Base-by-base conservation (phyloP, 257 asterid species). In the Rhazya stricta region DNA sequence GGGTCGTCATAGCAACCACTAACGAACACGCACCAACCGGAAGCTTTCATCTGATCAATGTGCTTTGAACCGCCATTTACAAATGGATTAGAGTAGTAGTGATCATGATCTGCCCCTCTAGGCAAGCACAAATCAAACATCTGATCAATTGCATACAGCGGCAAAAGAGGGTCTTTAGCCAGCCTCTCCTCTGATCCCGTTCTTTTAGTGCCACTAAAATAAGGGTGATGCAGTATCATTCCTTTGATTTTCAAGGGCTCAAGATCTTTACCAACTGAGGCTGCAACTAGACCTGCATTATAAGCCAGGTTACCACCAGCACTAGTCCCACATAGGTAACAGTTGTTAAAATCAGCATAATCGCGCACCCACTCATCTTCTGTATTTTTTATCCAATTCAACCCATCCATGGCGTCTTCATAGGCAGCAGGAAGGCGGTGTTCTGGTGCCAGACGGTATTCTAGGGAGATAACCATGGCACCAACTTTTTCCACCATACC, bases 361-460 rank as follows among this genome's bases (percentile, higher is more conserved):
- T 81, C 63, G 10, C 13, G 51, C 8, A 84, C 69, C 88, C 86
- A 84, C 23, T 82, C 79, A 9, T 82, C 86, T 45, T 65, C 45
- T 23, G 80, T 43, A n/a, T 21, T n/a, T 16, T 67, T 75, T 9
- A 85, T 27, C 86, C 86, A 85, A 34, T 66, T 1, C 54, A 85
- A 69, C 34, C 78, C 84, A 46, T 85, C 88, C 73, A 85, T 71
- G 36, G 85, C 86, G 51, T 85, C 88, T 10, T 85, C 83, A 3
- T 82, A 85, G 23, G 86, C 86, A 4, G 83, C 86, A 2, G 88
- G 88, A 1, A 85, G 83, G 43, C 85, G 85, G 56, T 82, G 66
- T 50, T 85, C 88, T 0, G 88, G 86, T 8, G 88, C 88, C 12
- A 86, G 72, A 11, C 93, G 91, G 65, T 86, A 88, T 12, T 85